Base-by-base conservation (phyloP, 1,284 basidiomycete genomes). In the Apiotrichum domesticum region DNA sequence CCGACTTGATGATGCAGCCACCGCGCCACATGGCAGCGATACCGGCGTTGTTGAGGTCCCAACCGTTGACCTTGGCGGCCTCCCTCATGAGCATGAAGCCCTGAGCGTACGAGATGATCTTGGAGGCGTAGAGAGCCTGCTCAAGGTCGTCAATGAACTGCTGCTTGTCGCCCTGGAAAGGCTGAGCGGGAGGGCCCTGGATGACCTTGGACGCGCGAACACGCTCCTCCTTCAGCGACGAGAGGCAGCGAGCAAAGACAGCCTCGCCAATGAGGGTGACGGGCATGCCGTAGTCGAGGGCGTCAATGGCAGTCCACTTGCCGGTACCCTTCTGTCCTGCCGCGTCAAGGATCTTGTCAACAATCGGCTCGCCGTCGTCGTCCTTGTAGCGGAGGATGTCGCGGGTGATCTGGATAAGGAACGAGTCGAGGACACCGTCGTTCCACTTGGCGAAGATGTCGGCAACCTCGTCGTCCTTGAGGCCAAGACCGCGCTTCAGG, bases 41-140 rank as follows among this genome's bases (percentile, higher is more conserved):
- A 63, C 93, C 93, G 71, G 93, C 88, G 77, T 96, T 96, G 72
- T 78, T 78, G 62, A 79, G 69, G 66, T 72, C 72, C 78, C 76
- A 79, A 80, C 74, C 68, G 89, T 82, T 91, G 83, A 95, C 93
- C 78, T 91, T 89, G 55, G 94, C 95, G 54, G 95, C 95, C 80
- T 98, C 89, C 68, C 96, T 85, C 94, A 98, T 97, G 71, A 99
- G 85, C 87, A 98, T 96, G 83, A 98, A 99, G 68, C 96, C 96
- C 80, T 99, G 96, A 32, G 95, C 91, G 83, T 99, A 96, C 42
- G 92, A 96, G 70, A 96, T 93, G 78, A 99, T 95, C 85, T 99
- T 99, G 71, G 92, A 96, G 49, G 94, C 96, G 79, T 99, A 98
- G 61, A 99, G 84, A 53, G 95, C 95, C 79, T 98, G 96, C 81